Evolutionary conservation across 2,329 filamentous ascomycete species (phyloP).

Genomic region (Talaromyces sp.): DNA sequence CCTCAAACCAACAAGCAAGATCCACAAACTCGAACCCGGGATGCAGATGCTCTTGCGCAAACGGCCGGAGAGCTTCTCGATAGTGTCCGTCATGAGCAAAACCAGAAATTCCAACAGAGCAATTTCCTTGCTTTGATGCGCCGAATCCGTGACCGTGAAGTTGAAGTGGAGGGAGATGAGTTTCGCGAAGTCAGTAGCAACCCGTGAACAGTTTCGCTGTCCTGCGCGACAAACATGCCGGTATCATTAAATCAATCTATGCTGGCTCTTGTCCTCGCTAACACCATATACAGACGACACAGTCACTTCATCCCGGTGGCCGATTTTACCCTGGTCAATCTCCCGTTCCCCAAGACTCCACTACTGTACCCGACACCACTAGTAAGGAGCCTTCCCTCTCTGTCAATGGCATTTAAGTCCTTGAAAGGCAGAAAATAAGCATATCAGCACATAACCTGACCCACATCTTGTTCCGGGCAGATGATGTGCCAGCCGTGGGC

Average conservation of each 20-base stretch:
- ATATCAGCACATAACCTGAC: slow-evolving; percentile 17
- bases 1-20: slow-evolving; percentile 38
- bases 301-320: slow-evolving; percentile 53
- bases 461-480: slow-evolving; percentile 9
- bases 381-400: slow-evolving; percentile 29
- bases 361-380: slow-evolving; percentile 15
- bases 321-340: slow-evolving; percentile 44
- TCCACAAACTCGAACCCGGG: slow-evolving; percentile 38
- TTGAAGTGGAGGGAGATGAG: slow-evolving; percentile 70
- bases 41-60: slow-evolving; percentile 69
- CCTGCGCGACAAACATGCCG: slow-evolving; percentile 40
- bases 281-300: slow-evolving; percentile 38
- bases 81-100: slow-evolving; percentile 68
- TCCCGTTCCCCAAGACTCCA: slow-evolving; percentile 11
- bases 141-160: slow-evolving; percentile 70
- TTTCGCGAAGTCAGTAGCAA: slow-evolving; percentile 51
- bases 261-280: slow-evolving; percentile 37
- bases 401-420: slow-evolving; percentile 12
- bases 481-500: slow-evolving; percentile 7
- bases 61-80: slow-evolving; percentile 73
- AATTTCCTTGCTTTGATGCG: slow-evolving; percentile 78
- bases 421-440: neutral
- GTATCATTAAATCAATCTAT: slow-evolving; percentile 38
- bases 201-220: slow-evolving; percentile 41
- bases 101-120: slow-evolving; percentile 76